Evolutionary conservation across 2,329 filamentous ascomycete species (phyloP).

Genomic region (Cladophialophora carrionii): DNA sequence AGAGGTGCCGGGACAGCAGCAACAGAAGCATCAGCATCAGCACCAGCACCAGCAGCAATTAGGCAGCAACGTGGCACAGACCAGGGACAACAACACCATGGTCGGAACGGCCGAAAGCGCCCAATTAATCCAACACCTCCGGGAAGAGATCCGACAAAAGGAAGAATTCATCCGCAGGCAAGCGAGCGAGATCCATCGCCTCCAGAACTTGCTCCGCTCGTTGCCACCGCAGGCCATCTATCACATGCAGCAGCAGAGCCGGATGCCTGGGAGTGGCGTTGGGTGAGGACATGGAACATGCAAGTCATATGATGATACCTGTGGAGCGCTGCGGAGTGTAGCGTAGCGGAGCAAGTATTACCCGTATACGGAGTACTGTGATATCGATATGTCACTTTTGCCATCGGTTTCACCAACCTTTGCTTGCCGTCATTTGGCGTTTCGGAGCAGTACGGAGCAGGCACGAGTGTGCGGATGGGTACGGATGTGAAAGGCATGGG

Average conservation of each 20-base stretch:
- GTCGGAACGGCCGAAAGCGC: conserved; percentile 18
- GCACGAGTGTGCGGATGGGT: background rate
- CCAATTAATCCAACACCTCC: conserved; percentile 25
- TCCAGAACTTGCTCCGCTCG: conserved; percentile 27
- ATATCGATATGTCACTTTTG: no score
- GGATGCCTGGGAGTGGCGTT: conserved; percentile 24
- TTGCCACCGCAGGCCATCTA: conserved; percentile 32
- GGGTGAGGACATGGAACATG: no score
- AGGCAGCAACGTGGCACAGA: conserved; percentile 14
- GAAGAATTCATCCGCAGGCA: conserved; percentile 31
- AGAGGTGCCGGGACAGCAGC: conserved; percentile 8
- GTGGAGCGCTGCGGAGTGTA: no score
- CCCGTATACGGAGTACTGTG: no score
- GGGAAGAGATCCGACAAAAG: conserved; percentile 25
- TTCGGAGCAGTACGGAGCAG: background rate
- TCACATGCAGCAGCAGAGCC: conserved; percentile 15
- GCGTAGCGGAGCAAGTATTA: no score
- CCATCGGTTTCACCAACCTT: no score
- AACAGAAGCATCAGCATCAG: background rate
- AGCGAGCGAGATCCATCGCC: conserved; percentile 25
- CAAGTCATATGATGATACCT: no score
- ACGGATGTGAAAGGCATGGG: no score
- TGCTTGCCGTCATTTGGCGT: background rate
- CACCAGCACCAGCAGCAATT: conserved; percentile 10
- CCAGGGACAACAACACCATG: background rate